phyloP scores from a whole-genome alignment of 2,329 filamentous ascomycete genomes.

The Calonectria crousiana region DNA sequence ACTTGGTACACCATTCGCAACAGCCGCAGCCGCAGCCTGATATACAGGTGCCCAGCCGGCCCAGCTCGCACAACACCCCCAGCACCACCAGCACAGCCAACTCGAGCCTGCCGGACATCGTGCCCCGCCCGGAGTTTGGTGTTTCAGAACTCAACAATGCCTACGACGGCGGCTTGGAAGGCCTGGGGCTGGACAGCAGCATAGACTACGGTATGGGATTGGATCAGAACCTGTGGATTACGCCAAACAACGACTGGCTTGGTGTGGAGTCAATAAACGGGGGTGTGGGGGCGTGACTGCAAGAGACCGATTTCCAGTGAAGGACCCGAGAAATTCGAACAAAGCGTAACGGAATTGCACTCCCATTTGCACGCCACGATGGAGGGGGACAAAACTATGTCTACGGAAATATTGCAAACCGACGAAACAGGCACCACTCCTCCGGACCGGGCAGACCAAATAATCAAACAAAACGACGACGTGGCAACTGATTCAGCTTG shows the following conservation, averaged over 20 bases:
- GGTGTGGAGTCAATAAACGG: constrained; percentile 49
- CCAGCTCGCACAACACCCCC: constrained; percentile 8
- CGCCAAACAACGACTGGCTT: constrained; percentile 47
- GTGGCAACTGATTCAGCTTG: no score
- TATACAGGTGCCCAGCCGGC: constrained; percentile 28
- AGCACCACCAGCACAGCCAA: constrained; percentile 13
- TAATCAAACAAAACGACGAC: neutral
- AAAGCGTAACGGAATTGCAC: neutral
- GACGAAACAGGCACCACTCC: neutral
- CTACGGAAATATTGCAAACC: neutral
- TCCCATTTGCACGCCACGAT: neutral
- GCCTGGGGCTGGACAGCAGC: constrained; percentile 59
- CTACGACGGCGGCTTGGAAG: constrained; percentile 62
- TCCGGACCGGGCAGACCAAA: neutral
- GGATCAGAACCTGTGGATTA: constrained; percentile 52
- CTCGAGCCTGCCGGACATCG: constrained; percentile 33
- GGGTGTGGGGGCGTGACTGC: constrained; percentile 44
- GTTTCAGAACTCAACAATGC: constrained; percentile 62
- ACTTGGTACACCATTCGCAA: constrained; percentile 34
- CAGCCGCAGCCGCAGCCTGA: constrained; percentile 23
- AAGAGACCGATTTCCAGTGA: neutral
- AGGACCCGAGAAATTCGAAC: neutral
- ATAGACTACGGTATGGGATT: constrained; percentile 57
- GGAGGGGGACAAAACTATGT: neutral
- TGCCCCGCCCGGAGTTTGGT: constrained; percentile 45